phyloP scores from a whole-genome alignment of 495 filamentous ascomycete species.

The Neurospora hispaniola region DNA sequence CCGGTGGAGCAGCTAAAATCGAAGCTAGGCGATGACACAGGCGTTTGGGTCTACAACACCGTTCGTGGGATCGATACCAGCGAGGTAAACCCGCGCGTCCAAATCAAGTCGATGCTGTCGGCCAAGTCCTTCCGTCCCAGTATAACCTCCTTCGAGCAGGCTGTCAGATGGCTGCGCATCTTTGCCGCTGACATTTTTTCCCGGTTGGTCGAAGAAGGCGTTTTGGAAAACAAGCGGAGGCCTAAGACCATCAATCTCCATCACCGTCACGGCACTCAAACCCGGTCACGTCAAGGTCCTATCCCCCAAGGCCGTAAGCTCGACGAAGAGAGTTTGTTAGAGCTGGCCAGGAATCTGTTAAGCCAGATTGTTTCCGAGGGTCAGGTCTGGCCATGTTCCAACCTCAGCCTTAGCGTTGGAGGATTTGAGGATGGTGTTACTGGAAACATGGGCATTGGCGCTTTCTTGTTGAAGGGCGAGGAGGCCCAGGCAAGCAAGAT shows the following conservation, averaged over 20 bases:
- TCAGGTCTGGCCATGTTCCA: constrained; percentile 74
- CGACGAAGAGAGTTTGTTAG: constrained; percentile 62
- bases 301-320: constrained; percentile 69
- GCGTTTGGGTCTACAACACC: constrained; percentile 76
- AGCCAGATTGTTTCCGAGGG: constrained; percentile 68
- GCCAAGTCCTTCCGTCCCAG: constrained; percentile 89
- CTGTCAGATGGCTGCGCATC: constrained; percentile 76
- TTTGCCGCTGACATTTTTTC: constrained; percentile 89
- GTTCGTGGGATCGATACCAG: constrained; percentile 78
- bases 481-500: constrained; percentile 45
- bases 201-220: constrained; percentile 82
- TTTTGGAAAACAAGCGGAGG: constrained; percentile 77
- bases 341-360: constrained; percentile 65
- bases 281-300: constrained; percentile 57
- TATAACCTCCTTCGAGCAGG: constrained; percentile 73
- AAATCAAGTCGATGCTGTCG: constrained; percentile 97
- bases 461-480: constrained; percentile 71
- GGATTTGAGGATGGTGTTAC: constrained; percentile 82
- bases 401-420: constrained; percentile 72
- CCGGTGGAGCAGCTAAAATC: constrained; percentile 68
- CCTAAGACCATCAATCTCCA: constrained; percentile 79
- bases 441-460: constrained; percentile 75
- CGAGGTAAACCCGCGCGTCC: constrained; percentile 83
- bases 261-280: constrained; percentile 59
- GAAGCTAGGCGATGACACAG: constrained; percentile 76